A percentile compares a stretch with the other conserved stretches of the same genome.
These are phyloP conservation scores for Cryptococcus neoformans DNA, from an alignment of 1,284 basidiomycete species.

Conservation along the genomic window DNA sequence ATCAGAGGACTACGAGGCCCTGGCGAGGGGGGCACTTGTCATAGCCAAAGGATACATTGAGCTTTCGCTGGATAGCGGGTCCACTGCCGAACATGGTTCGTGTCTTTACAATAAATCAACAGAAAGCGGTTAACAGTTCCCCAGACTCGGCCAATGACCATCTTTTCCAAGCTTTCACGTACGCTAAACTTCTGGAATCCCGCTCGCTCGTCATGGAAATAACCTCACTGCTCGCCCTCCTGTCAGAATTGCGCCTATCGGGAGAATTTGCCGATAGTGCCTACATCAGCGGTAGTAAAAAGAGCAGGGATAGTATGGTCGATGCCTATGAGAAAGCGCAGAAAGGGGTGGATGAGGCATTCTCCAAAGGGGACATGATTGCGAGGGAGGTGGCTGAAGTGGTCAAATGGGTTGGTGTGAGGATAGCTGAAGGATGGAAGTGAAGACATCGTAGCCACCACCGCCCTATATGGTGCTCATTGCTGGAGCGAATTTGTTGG, in stretches of 20 bases:
- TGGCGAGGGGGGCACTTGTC: conserved; percentile 24
- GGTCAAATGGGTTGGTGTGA: conserved; percentile 34
- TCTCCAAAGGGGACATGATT: background rate
- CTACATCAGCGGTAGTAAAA: background rate
- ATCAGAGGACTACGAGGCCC: conserved; percentile 20
- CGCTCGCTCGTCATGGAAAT: conserved; percentile 10
- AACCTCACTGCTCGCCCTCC: conserved; percentile 12
- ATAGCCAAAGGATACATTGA: conserved; percentile 34
- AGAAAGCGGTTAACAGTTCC: background rate
- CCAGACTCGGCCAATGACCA: conserved; percentile 13
- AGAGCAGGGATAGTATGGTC: background rate
- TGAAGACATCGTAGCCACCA: background rate
- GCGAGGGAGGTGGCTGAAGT: conserved; percentile 26
- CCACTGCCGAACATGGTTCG: background rate
- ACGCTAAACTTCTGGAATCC: conserved; percentile 12
- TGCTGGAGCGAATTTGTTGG: too few species aligned
- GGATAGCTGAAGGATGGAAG: conserved; percentile 32
- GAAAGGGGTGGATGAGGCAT: background rate
- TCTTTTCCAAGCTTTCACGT: conserved; percentile 10
- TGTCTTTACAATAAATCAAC: background rate
- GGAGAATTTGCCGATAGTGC: background rate
- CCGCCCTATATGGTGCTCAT: too few species aligned
- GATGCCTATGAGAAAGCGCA: conserved; percentile 2
- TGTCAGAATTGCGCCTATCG: conserved; percentile 5
- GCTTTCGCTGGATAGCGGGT: conserved; percentile 12